phyloP scores from a whole-genome alignment of 495 filamentous ascomycete species.

The Annulohypoxylon stygium region DNA sequence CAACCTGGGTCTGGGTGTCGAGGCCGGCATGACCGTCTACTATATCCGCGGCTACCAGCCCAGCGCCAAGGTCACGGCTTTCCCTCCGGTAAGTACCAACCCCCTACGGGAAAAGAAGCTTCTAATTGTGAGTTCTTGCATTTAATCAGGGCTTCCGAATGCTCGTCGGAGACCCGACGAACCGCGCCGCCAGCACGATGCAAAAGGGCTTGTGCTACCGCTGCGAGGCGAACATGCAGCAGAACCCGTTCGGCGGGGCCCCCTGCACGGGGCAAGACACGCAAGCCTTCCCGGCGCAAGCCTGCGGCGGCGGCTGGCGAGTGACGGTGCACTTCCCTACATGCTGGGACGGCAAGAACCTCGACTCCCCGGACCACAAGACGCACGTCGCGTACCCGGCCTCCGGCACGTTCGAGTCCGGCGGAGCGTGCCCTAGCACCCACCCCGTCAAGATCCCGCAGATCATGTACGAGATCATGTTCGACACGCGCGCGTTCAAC shows the following conservation, averaged over 20 bases:
- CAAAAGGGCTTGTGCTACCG: constrained; percentile 62
- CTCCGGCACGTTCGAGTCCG: constrained; percentile 55
- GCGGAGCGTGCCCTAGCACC: constrained; percentile 58
- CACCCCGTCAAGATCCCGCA: constrained; percentile 63
- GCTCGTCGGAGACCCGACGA: constrained; percentile 56
- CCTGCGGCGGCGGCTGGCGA: constrained; percentile 63
- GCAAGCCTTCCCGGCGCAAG: constrained; percentile 55
- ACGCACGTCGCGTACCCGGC: constrained; percentile 63
- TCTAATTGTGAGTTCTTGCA: constrained; percentile 21
- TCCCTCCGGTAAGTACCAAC: constrained; percentile 55
- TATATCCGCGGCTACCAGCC: constrained; percentile 64
- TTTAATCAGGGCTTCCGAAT: constrained; percentile 56
- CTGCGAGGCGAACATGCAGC: constrained; percentile 61
- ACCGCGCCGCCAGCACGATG: constrained; percentile 51
- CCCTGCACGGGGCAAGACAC: constrained; percentile 66
- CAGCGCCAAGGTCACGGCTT: constrained; percentile 61
- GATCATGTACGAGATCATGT: constrained; percentile 66
- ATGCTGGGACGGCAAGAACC: constrained; percentile 69
- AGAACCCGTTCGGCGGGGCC: constrained; percentile 64
- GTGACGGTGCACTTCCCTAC: constrained; percentile 65
- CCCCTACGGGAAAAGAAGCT: neutral
- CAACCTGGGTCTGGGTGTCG: constrained; percentile 58
- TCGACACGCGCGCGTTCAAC: constrained; percentile 62
- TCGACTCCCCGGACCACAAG: constrained; percentile 66
- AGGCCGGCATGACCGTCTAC: constrained; percentile 62